A percentile compares a stretch with the other conserved stretches of the same genome.
Conservation (phyloP, 371 early-diverging fungal genomes). For the Mucor plumbeus region DNA sequence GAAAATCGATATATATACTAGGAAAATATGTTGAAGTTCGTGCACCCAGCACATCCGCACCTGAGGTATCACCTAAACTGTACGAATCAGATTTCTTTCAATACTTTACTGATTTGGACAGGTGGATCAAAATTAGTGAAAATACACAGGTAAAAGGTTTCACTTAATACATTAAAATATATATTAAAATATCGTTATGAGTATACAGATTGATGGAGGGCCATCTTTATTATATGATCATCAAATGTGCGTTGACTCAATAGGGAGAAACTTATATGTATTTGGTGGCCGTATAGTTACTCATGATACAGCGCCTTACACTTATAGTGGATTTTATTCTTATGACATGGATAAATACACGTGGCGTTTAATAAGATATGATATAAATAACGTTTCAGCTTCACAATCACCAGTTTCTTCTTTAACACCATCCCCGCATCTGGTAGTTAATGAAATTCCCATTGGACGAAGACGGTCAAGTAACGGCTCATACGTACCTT, state of each 20-base stretch:
- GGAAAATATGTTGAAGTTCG: conserved; percentile 85
- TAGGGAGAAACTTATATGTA: conserved; percentile 74
- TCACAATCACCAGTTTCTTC: neutral
- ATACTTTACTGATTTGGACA: conserved; percentile 70
- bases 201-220: conserved; percentile 66
- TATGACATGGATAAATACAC: conserved; percentile 65
- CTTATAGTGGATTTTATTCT: conserved; percentile 87
- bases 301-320: conserved; percentile 60
- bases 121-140: conserved; percentile 77
- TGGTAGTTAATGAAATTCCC: neutral
- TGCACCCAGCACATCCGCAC: conserved; percentile 40
- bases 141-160: conserved; percentile 68
- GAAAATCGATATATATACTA: conserved; percentile 76
- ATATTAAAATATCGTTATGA: neutral
- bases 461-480: conserved; percentile 17
- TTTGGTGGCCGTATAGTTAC: conserved; percentile 88
- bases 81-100: conserved; percentile 87
- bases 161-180: neutral
- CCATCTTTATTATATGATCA: conserved; percentile 93
- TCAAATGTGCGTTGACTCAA: conserved; percentile 91
- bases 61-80: conserved; percentile 37
- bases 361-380: conserved; percentile 74
- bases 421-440: neutral
- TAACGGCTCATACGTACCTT: conserved; percentile 15
- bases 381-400: conserved; percentile 2